These are phyloP conservation scores for Eucalyptus caleyi DNA, from an alignment of 345 rosid genomes.

Conservation along the genomic window DNA sequence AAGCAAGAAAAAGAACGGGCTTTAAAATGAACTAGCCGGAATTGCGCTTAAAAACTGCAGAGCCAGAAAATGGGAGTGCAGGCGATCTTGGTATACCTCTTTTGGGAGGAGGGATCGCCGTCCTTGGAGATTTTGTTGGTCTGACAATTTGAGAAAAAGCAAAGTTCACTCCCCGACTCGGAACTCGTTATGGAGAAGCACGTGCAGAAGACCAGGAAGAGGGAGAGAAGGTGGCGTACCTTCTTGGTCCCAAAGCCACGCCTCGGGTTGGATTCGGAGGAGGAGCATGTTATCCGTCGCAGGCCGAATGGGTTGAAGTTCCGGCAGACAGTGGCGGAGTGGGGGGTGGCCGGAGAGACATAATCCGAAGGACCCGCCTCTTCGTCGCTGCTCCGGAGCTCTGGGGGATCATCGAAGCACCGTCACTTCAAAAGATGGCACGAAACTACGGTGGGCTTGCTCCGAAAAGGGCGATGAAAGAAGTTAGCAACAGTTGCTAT, in stretches of 20 bases:
- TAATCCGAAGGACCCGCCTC: background rate
- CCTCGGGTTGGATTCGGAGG: constrained; percentile 7
- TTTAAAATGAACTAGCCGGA: background rate
- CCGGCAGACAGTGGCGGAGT: background rate
- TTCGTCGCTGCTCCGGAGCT: background rate
- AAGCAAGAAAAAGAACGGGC: background rate
- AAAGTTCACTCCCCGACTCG: background rate
- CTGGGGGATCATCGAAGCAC: background rate
- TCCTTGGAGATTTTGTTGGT: constrained; percentile 8
- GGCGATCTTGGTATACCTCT: constrained; percentile 9
- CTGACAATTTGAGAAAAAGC: constrained; percentile 3
- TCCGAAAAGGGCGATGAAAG: background rate
- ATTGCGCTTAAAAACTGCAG: background rate
- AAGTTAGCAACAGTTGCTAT: background rate
- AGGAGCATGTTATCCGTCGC: constrained; percentile 21
- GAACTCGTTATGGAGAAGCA: background rate
- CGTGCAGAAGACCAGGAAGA: background rate
- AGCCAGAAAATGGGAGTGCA: background rate
- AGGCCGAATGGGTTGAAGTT: background rate
- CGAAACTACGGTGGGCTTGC: background rate
- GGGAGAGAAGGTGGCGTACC: background rate
- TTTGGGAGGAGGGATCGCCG: constrained; percentile 4
- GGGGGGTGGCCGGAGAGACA: background rate
- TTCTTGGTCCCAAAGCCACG: constrained; percentile 36
- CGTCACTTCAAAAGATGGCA: background rate